Base-by-base conservation (phyloP, 2,329 filamentous ascomycete genomes). In the Massarina eburnea region DNA sequence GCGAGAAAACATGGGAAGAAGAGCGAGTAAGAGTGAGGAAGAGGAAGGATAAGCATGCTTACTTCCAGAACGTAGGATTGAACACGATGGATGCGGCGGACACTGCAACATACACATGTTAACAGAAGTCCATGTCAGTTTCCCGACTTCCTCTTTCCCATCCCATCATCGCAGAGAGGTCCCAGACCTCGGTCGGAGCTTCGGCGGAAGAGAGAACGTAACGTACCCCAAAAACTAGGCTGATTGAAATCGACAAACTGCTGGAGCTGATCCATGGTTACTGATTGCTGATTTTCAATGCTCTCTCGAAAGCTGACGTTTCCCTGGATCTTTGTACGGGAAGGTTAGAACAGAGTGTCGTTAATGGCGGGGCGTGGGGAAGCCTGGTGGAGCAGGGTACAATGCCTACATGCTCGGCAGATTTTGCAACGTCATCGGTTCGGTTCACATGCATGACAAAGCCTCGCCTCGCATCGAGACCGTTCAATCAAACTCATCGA, bases 61-160 rank as follows among this genome's bases (percentile, higher is more conserved):
- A 96, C 91, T 99, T 99, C 94, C 94, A 99, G 73, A 96, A 97
- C n/a, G 94, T 86, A 18, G 94, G 94, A 73, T 99, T 99, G 75
- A 99, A 97, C 39, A 86, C 80, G 73, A 99, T 95, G 42, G 88
- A 82, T 45, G 78, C 80, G 38, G 85, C 88, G 58, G 90, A 89
- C 58, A 94, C 91, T 96, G 52, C 10, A 26, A 6, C n/a, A n/a
- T n/a, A n/a, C n/a, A n/a, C n/a, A n/a, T n/a, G n/a, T n/a, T n/a
- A n/a, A n/a, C n/a, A n/a, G n/a, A n/a, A n/a, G n/a, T n/a, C n/a
- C n/a, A n/a, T n/a, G n/a, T n/a, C n/a, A n/a, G n/a, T n/a, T n/a
- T n/a, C n/a, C n/a, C n/a, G n/a, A n/a, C n/a, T n/a, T n/a, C n/a
- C n/a, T n/a, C n/a, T n/a, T n/a, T n/a, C n/a, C n/a, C n/a, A n/a